These are phyloP conservation scores for Fusarium devonianum DNA, from an alignment of 2,329 filamentous ascomycete species.

Conservation along the genomic window DNA sequence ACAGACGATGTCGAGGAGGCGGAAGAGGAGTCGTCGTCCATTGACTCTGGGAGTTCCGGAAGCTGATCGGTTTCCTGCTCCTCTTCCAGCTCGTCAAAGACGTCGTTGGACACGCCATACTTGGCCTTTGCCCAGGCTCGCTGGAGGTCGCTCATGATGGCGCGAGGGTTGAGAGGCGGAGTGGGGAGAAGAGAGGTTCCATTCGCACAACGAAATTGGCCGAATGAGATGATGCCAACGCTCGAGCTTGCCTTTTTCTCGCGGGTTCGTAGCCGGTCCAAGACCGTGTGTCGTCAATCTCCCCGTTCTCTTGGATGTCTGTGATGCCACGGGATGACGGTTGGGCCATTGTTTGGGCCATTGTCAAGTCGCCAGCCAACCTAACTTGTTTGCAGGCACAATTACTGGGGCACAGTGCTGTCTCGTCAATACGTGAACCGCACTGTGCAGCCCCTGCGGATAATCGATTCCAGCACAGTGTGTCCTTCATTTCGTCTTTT, in stretches of 20 bases:
- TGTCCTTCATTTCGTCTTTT: not conserved
- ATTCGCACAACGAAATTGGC: constrained; percentile 19
- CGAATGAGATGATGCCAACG: constrained; percentile 11
- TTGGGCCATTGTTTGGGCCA: constrained; percentile 16
- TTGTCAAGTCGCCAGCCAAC: constrained; percentile 21
- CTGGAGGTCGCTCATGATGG: constrained; percentile 80
- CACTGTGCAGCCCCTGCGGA: not conserved
- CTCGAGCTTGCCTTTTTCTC: constrained; percentile 7
- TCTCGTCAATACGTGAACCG: rapidly evolving
- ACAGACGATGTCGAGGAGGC: constrained; percentile 82
- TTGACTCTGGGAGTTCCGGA: constrained; percentile 53
- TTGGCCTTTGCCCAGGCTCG: constrained; percentile 80
- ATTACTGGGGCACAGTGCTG: constrained; percentile 33
- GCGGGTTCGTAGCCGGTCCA: constrained; percentile 1
- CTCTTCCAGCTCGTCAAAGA: constrained; percentile 61
- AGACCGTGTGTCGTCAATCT: constrained; percentile 11
- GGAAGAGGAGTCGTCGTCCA: constrained; percentile 72
- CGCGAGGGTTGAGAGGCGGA: constrained; percentile 23
- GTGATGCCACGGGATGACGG: constrained; percentile 21
- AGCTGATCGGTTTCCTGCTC: constrained; percentile 58
- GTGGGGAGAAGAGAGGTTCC: constrained; percentile 27
- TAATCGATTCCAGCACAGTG: constrained; percentile 8
- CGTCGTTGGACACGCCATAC: constrained; percentile 63
- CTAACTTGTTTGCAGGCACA: constrained; percentile 14
- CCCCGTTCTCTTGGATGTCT: constrained; percentile 12